Percentiles rank a stretch among this genome's conserved stretches.
Conservation (phyloP, 345 rosid genomes). For the Rhizophora mangle region DNA sequence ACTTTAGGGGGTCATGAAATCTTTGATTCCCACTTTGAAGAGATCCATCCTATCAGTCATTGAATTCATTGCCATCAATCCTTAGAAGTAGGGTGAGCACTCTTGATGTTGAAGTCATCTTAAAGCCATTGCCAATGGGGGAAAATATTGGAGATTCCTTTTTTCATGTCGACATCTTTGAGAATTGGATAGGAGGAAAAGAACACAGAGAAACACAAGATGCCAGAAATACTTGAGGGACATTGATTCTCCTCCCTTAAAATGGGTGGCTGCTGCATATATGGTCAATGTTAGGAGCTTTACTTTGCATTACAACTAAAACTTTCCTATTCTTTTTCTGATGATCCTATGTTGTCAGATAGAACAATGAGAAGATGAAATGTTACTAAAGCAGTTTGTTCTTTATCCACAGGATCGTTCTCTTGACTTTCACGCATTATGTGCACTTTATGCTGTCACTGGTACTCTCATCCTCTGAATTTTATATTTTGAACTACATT, state of each 20-base stretch:
- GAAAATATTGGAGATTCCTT: too few species aligned
- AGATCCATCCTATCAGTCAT: too few species aligned
- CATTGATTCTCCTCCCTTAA: neutral
- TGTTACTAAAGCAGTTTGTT: conserved; percentile 22
- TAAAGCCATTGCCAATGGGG: too few species aligned
- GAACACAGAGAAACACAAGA: too few species aligned
- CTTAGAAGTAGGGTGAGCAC: too few species aligned
- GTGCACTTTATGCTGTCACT: conserved; percentile 95
- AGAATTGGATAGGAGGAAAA: too few species aligned
- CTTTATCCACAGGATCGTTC: conserved; percentile 79
- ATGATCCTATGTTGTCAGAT: conserved; percentile 2
- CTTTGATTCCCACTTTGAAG: too few species aligned
- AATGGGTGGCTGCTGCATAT: conserved; percentile 1
- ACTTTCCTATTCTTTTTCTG: neutral
- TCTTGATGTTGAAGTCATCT: too few species aligned
- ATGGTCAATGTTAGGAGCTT: neutral
- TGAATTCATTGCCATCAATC: too few species aligned
- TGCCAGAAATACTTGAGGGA: neutral
- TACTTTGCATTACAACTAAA: neutral
- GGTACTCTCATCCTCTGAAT: conserved; percentile 46
- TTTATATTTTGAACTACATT: neutral
- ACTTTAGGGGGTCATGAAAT: too few species aligned
- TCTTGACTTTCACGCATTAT: conserved; percentile 73
- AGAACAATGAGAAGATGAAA: neutral
- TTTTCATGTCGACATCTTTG: too few species aligned